phyloP scores from a whole-genome alignment of 257 asterid species.

The Verbascum thapsus region DNA sequence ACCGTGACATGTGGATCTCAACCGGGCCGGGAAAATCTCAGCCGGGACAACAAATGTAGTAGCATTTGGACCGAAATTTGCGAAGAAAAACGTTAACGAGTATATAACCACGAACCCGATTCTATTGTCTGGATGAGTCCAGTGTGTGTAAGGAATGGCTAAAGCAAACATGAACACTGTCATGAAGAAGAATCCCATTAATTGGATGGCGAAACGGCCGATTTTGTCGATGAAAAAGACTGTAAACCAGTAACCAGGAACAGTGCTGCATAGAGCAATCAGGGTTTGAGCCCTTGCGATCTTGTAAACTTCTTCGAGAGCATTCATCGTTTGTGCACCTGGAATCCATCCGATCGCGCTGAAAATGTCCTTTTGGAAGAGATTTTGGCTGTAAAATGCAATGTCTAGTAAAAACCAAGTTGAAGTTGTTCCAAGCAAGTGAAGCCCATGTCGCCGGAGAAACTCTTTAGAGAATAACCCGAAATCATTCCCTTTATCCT shows the following conservation, averaged over 20 bases:
- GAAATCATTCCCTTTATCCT: conserved; percentile 23
- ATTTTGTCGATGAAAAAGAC: conserved; percentile 51
- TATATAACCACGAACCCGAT: conserved; percentile 57
- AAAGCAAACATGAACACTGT: conserved; percentile 55
- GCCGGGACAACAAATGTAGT: conserved; percentile 65
- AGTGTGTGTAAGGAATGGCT: conserved; percentile 57
- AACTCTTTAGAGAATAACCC: conserved; percentile 48
- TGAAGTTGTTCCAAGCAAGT: conserved; percentile 51
- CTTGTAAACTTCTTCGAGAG: conserved; percentile 49
- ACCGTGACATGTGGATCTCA: conserved; percentile 63
- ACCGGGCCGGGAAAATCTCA: conserved; percentile 61
- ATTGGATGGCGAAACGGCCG: conserved; percentile 50
- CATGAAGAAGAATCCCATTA: conserved; percentile 64
- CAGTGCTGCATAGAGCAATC: conserved; percentile 58
- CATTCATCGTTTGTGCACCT: conserved; percentile 48
- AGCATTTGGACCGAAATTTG: conserved; percentile 61
- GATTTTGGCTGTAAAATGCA: conserved; percentile 58
- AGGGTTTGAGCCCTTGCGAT: conserved; percentile 59
- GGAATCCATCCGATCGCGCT: conserved; percentile 66
- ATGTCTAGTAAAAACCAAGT: conserved; percentile 62
- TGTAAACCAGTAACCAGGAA: conserved; percentile 67
- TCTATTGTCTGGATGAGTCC: conserved; percentile 47
- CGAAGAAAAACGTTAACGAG: conserved; percentile 58
- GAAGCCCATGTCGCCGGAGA: conserved; percentile 50
- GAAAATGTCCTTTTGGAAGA: conserved; percentile 56